These are phyloP conservation scores for Mycena vitilis DNA, from an alignment of 768 basidiomycete genomes.

Conservation along the genomic window DNA sequence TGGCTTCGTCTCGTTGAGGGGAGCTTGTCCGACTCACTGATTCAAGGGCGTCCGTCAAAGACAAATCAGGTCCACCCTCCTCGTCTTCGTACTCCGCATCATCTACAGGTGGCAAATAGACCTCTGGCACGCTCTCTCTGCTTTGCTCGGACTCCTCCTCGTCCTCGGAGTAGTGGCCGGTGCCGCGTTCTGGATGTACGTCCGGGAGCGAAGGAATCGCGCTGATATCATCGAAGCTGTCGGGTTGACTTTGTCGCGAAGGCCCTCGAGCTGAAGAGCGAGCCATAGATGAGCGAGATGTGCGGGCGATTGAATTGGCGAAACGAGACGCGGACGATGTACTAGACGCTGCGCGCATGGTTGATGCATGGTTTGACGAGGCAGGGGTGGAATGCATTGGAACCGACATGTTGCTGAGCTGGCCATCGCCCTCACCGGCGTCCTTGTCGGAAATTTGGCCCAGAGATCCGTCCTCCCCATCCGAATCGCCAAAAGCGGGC, in stretches of 20 bases:
- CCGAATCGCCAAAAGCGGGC: conserved; percentile 76
- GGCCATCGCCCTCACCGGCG: conserved; percentile 49
- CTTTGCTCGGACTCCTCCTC: conserved; percentile 55
- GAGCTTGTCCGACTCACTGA: conserved; percentile 67
- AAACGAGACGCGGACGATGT: conserved; percentile 62
- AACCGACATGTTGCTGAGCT: conserved; percentile 53
- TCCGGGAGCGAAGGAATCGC: conserved; percentile 66
- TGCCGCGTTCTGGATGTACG: conserved; percentile 46
- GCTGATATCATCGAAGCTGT: conserved; percentile 69
- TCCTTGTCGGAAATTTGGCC: conserved; percentile 39
- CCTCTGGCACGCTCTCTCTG: conserved; percentile 64
- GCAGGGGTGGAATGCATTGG: conserved; percentile 79
- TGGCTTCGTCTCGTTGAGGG: conserved; percentile 57
- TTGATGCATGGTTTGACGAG: conserved; percentile 60
- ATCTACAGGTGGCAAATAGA: conserved; percentile 62
- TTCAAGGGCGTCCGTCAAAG: conserved; percentile 67
- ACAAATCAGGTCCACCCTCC: conserved; percentile 45
- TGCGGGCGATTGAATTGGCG: conserved; percentile 62
- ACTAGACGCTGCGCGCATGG: conserved; percentile 59
- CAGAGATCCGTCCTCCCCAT: conserved; percentile 45
- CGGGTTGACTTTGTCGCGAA: conserved; percentile 47
- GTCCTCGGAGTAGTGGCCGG: conserved; percentile 50
- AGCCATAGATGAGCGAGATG: conserved; percentile 50
- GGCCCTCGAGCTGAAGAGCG: conserved; percentile 47
- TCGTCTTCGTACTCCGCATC: conserved; percentile 54